Percentiles rank a stretch among this genome's conserved stretches.
phyloP scores from a whole-genome alignment of 345 rosid species.

The Salix brachista region DNA sequence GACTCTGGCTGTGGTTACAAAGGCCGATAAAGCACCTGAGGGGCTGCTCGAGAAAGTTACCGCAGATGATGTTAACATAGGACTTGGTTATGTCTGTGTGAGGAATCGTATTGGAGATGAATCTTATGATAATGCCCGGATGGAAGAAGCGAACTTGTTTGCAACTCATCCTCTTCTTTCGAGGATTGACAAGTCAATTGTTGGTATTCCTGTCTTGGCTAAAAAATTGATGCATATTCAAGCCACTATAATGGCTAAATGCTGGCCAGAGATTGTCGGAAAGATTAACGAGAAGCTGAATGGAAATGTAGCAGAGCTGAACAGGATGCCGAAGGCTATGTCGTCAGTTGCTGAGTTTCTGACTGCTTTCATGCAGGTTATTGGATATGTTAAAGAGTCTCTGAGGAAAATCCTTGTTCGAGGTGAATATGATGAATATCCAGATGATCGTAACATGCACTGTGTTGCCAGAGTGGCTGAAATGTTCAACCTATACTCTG shows the following conservation, averaged over 20 bases:
- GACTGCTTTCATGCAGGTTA: constrained; percentile 36
- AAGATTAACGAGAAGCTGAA: constrained; percentile 34
- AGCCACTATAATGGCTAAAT: constrained; percentile 22
- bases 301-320: constrained; percentile 1
- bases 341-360: constrained; percentile 34
- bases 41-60: constrained; percentile 43
- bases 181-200: constrained; percentile 34
- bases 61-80: constrained; percentile 47
- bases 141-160: constrained; percentile 26
- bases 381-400: constrained; percentile 40
- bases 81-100: constrained; percentile 48
- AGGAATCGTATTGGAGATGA: constrained; percentile 43
- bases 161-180: constrained; percentile 18
- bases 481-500: constrained; percentile 15
- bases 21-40: constrained; percentile 48
- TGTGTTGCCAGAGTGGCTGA: constrained; percentile 17
- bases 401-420: constrained; percentile 34
- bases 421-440: constrained; percentile 44
- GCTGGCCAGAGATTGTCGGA: constrained; percentile 31
- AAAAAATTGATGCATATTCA: constrained; percentile 35
- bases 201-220: constrained; percentile 37
- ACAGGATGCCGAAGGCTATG: constrained; percentile 26
- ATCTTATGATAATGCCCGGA: constrained; percentile 32
- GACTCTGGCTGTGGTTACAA: constrained; percentile 53
- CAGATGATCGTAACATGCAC: constrained; percentile 19